Evolutionary conservation across 73 alveolate species (phyloP).

Genomic region (Uronychia binucleata): DNA sequence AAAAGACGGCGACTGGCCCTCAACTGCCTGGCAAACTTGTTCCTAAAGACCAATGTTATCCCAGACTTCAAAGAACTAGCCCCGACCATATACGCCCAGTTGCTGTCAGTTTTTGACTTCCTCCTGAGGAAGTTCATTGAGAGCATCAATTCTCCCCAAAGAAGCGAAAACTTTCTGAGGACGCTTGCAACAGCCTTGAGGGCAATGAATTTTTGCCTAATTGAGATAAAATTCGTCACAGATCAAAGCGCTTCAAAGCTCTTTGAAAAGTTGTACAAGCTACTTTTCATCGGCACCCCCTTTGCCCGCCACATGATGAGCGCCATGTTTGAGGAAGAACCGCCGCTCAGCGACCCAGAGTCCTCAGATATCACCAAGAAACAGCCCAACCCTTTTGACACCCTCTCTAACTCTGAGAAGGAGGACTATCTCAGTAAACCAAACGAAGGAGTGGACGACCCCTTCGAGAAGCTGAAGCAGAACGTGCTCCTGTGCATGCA

Average conservation of each 20-base stretch:
- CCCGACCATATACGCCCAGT: neutral
- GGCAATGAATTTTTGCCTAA: neutral
- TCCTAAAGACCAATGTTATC: neutral
- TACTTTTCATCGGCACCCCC: neutral
- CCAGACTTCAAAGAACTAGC: neutral
- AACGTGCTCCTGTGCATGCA: neutral
- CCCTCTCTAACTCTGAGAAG: neutral
- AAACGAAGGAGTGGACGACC: neutral
- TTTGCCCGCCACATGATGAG: neutral
- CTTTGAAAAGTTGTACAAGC: neutral
- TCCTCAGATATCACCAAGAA: neutral
- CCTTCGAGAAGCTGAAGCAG: neutral
- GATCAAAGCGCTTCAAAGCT: neutral
- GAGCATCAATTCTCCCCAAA: neutral
- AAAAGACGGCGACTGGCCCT: neutral
- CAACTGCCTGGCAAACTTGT: neutral
- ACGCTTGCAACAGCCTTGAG: neutral
- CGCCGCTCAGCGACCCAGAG: neutral
- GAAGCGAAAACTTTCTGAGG: neutral
- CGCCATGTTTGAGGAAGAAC: neutral
- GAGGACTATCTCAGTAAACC: neutral
- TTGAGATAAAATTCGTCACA: neutral
- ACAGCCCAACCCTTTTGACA: neutral
- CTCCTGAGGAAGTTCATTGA: neutral
- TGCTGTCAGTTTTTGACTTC: neutral